Base-by-base conservation (phyloP, 2,329 filamentous ascomycete genomes). In the Zalaria obscura region DNA sequence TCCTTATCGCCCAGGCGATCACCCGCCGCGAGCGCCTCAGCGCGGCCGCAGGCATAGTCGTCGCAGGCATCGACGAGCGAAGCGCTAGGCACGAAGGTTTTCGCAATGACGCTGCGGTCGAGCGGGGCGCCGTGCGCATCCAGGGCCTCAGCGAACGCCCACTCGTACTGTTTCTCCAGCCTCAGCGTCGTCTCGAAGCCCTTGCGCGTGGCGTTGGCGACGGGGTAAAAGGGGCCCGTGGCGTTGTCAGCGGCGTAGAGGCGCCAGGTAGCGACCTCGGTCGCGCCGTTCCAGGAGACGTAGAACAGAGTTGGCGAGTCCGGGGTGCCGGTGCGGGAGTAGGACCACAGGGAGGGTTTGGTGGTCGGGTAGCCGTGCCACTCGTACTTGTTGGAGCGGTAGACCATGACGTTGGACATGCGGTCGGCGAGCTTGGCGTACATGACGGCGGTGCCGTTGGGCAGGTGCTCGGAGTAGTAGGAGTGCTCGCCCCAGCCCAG, bases 401-500 rank as follows among this genome's bases (percentile, higher is more conserved):
- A 78, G 40, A 68, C 73, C 50, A 69, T 64, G 3, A 71, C 64
- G 49, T 49, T 58, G 37, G 54, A 51, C 53, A 54, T 49, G 54
- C 52, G 43, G 53, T 55, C 45, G 37, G 49, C 64, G 50, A 74
- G 59, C 49, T 70, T 69, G 4, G 59, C 63, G 44, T 76, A 69
- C 60, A 74, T 74, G 11, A 77, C 58, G 3, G 68, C 53, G 5
- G 63, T 55, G 5, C 73, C 73, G n/a, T 68, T 63, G 1, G 58
- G 48, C 0, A 60, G 60, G 48, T 70, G 51, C 41, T 68, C 65
- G 5, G 64, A 65, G n/a, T 61, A 61, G 36, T 64, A 58, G 1
- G 55, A 52, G 27, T 58, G 52, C 43, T 65, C 57, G 4, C 75
- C 73, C 73, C 73, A 78, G 46, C 72, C 70, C 29, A 78, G 66